Percentiles rank a stretch among this genome's conserved stretches.
Conservation (phyloP, 768 basidiomycete genomes). For the Agaricus bisporus region DNA sequence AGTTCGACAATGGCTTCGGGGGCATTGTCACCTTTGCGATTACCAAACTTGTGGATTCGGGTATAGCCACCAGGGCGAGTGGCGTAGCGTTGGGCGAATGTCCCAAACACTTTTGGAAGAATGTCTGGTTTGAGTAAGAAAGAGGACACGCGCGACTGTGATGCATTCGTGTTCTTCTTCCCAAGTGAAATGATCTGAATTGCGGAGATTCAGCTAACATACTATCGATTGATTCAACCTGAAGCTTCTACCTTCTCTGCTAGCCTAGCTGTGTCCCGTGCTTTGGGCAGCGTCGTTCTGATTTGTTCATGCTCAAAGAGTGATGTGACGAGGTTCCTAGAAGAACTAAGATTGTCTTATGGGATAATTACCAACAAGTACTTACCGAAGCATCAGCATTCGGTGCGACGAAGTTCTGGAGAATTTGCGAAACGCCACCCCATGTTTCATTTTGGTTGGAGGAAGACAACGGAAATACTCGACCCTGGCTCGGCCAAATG, state of each 20-base stretch:
- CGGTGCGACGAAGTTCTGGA: constrained; percentile 89
- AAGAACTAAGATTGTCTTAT: constrained; percentile 10
- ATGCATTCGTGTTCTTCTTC: constrained; percentile 70
- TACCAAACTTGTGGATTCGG: constrained; percentile 87
- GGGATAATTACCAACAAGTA: not conserved
- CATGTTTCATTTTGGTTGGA: constrained; percentile 74
- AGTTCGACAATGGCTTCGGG: constrained; percentile 88
- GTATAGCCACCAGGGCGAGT: constrained; percentile 90
- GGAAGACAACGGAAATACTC: not conserved
- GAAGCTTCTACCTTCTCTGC: constrained; percentile 73
- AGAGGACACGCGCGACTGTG: constrained; percentile 66
- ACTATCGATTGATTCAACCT: not conserved
- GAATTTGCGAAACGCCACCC: constrained; percentile 86
- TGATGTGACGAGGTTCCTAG: constrained; percentile 89
- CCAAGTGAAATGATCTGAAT: constrained; percentile 84
- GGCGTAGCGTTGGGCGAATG: constrained; percentile 76
- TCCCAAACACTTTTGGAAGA: constrained; percentile 78
- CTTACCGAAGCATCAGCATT: constrained; percentile 87
- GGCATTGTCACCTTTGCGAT: constrained; percentile 87
- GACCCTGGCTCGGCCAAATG: not conserved
- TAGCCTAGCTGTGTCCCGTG: constrained; percentile 82
- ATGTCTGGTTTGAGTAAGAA: constrained; percentile 72
- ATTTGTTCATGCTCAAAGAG: constrained; percentile 94
- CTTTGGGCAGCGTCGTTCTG: constrained; percentile 93
- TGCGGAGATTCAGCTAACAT: not conserved